These are phyloP conservation scores for Ceratocystis destructans DNA, from an alignment of 2,329 filamentous ascomycete species.

Conservation along the genomic window DNA sequence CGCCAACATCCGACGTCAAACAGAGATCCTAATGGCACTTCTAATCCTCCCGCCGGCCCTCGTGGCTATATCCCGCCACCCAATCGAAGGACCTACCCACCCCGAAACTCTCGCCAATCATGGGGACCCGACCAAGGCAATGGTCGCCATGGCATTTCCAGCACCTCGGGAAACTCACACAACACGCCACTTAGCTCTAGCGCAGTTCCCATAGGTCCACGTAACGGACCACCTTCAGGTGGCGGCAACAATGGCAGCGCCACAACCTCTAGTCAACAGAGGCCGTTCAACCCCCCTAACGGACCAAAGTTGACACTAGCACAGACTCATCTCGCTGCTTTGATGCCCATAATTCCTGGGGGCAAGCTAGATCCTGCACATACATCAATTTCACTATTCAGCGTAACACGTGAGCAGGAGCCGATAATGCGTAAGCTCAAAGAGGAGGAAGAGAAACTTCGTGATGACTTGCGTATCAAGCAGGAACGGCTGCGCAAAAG, in stretches of 20 bases:
- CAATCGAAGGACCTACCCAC: constrained; percentile 24
- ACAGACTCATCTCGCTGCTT: constrained; percentile 37
- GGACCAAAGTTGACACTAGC: constrained; percentile 34
- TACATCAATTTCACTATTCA: constrained; percentile 30
- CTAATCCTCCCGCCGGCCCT: constrained; percentile 39
- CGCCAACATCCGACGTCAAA: constrained; percentile 24
- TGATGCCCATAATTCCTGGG: constrained; percentile 40
- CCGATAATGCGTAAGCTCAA: constrained; percentile 39
- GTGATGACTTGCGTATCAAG: constrained; percentile 39
- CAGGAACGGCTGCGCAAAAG: constrained; percentile 42
- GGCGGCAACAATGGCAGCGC: background rate
- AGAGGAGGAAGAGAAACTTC: constrained; percentile 45
- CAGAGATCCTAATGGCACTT: constrained; percentile 28
- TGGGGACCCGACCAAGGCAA: constrained; percentile 27
- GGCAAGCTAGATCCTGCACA: constrained; percentile 40
- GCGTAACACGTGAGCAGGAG: constrained; percentile 41
- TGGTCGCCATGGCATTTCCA: constrained; percentile 21
- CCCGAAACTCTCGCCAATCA: constrained; percentile 34
- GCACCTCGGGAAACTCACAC: constrained; percentile 23
- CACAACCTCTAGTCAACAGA: background rate
- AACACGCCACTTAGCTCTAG: constrained; percentile 29
- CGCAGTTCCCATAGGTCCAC: constrained; percentile 38
- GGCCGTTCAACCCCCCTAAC: constrained; percentile 14
- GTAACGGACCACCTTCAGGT: constrained; percentile 35
- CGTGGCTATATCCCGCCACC: constrained; percentile 37